phyloP scores from a whole-genome alignment of 2,329 filamentous ascomycete genomes.

The Tolypocladium guangdongense region DNA sequence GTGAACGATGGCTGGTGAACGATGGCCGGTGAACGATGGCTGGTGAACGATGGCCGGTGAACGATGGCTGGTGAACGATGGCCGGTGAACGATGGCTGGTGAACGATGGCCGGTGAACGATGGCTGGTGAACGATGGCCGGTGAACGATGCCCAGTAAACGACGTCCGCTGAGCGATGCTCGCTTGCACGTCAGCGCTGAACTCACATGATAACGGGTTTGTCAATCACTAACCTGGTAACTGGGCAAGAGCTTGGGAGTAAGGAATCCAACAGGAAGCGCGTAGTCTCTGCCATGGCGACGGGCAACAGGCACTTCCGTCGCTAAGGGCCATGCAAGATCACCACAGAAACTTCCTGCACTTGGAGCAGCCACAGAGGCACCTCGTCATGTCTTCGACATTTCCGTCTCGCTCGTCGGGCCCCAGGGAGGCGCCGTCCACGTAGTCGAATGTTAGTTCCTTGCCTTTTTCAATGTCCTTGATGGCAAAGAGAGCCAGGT shows the following conservation, averaged over 20 bases:
- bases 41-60: too few species aligned
- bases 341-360: conserved; percentile 64
- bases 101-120: too few species aligned
- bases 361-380: conserved; percentile 51
- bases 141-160: too few species aligned
- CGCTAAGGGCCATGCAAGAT: background rate
- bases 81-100: too few species aligned
- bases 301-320: background rate
- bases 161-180: too few species aligned
- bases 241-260: background rate
- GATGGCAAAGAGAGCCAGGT: conserved; percentile 65
- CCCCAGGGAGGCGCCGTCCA: conserved; percentile 49
- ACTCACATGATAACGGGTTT: background rate
- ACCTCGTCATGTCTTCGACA: conserved; percentile 42
- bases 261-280: background rate
- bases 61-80: too few species aligned
- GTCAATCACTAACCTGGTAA: background rate
- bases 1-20: too few species aligned
- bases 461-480: conserved; percentile 52
- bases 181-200: background rate
- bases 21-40: too few species aligned
- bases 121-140: too few species aligned
- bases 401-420: conserved; percentile 30
- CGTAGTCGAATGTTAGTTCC: conserved; percentile 73
- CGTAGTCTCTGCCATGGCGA: background rate